Conservation (phyloP, 164 flowering plant species). For the Protea cynaroides region DNA sequence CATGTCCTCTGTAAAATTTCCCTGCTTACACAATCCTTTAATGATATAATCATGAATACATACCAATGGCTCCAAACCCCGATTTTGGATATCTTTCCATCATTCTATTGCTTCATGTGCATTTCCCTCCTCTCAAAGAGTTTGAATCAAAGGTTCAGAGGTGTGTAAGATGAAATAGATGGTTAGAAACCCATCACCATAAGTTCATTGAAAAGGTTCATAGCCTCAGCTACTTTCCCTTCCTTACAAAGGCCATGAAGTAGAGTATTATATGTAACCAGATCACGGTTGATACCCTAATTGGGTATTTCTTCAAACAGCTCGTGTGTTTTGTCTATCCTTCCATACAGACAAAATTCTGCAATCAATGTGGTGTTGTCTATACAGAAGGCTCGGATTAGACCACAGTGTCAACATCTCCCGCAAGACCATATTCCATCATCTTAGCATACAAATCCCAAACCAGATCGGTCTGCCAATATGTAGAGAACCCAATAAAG, state of each 20-base stretch:
- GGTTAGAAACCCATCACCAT: constrained; percentile 40
- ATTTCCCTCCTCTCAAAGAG: constrained; percentile 36
- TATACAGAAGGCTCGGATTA: constrained; percentile 50
- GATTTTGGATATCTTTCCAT: constrained; percentile 37
- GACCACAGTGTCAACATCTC: constrained; percentile 41
- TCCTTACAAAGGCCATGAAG: constrained; percentile 43
- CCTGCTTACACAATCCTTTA: constrained; percentile 38
- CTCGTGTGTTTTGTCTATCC: constrained; percentile 28
- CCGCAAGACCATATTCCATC: constrained; percentile 36
- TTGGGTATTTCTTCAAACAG: constrained; percentile 46
- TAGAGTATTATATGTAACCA: constrained; percentile 42
- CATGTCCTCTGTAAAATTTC: constrained; percentile 32
- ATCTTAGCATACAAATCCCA: constrained; percentile 48
- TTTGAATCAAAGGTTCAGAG: constrained; percentile 35
- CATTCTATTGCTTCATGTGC: constrained; percentile 30
- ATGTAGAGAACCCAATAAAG: constrained; percentile 31
- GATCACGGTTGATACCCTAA: constrained; percentile 37
- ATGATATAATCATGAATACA: constrained; percentile 32
- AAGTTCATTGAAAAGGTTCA: constrained; percentile 33
- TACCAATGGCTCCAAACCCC: constrained; percentile 31
- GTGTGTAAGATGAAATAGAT: constrained; percentile 31
- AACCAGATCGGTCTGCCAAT: constrained; percentile 42
- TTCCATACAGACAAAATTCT: constrained; percentile 44
- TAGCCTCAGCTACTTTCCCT: constrained; percentile 31
- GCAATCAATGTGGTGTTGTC: constrained; percentile 43